Evolutionary conservation across 768 basidiomycete species (phyloP).

Genomic region (Hortiboletus flavorubellus): DNA sequence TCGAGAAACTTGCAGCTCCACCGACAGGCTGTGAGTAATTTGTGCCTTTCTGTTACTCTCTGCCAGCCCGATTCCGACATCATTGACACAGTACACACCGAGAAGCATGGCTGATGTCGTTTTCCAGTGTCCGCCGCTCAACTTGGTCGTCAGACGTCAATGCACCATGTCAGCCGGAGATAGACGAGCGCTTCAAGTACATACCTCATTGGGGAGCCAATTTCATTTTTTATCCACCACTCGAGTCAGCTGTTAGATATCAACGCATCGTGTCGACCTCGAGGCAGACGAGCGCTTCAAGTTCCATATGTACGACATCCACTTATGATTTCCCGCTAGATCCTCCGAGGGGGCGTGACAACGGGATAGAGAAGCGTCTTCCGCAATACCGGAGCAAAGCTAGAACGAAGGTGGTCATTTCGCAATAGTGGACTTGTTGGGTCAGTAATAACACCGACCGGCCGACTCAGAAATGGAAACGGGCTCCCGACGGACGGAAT

Average conservation of each 20-base stretch:
- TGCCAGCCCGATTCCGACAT: too few relatives aligned
- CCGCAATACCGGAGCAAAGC: too few relatives aligned
- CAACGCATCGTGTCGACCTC: background rate
- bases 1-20: too few relatives aligned
- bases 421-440: background rate
- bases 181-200: background rate
- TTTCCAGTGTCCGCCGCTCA: background rate
- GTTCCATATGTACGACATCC: background rate
- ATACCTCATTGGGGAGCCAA: too few relatives aligned
- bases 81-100: too few relatives aligned
- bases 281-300: background rate
- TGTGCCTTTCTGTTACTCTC: too few relatives aligned
- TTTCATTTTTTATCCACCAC: background rate
- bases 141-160: background rate
- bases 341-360: background rate
- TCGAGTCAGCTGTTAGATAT: too few relatives aligned
- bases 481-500: background rate
- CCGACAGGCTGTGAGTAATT: too few relatives aligned
- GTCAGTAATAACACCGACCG: too few relatives aligned
- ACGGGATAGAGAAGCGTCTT: background rate
- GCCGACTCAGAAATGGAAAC: background rate
- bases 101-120: background rate
- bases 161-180: background rate
- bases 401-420: background rate
- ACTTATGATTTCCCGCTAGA: too few relatives aligned